Evolutionary conservation across 208 protist species (phyloP).

Genomic region (Lotmaria passim): DNA sequence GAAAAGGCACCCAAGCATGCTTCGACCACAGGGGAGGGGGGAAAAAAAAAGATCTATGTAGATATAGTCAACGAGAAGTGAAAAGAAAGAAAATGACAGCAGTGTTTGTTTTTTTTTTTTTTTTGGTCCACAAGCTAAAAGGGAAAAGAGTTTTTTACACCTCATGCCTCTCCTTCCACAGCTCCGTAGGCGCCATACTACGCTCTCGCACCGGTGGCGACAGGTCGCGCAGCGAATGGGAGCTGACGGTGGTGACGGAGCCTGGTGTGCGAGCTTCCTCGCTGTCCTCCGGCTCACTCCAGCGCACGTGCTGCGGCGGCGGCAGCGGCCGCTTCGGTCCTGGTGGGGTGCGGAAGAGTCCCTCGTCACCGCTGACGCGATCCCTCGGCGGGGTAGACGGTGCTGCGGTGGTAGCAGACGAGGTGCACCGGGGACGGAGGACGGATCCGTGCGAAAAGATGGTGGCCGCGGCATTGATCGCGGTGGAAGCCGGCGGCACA

Average conservation of each 20-base stretch:
- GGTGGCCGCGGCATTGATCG: not conserved
- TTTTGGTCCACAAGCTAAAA: not conserved
- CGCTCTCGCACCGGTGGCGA: constrained; percentile 60
- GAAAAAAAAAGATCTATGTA: too few species aligned
- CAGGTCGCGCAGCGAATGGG: constrained; percentile 34
- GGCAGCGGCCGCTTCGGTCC: constrained; percentile 3
- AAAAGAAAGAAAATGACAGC: too few species aligned
- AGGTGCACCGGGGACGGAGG: not conserved
- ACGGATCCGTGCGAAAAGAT: not conserved
- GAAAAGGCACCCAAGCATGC: too few species aligned
- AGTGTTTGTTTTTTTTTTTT: too few species aligned
- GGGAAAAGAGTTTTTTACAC: not conserved
- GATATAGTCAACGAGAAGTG: too few species aligned
- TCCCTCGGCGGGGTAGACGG: not conserved
- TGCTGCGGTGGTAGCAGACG: constrained; percentile 4
- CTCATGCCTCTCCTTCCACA: constrained; percentile 24
- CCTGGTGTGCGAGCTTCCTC: constrained; percentile 22
- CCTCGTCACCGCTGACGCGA: constrained; percentile 7
- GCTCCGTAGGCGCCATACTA: constrained; percentile 55
- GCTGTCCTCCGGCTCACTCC: constrained; percentile 20
- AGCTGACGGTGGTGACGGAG: constrained; percentile 17
- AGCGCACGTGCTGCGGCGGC: constrained; percentile 19
- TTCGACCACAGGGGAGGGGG: too few species aligned
- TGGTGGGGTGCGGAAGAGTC: not conserved
- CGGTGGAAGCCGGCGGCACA: not conserved